Evolutionary conservation across 108 stramenopile species (phyloP).

Genomic region (Fragilariopsis cylindrus): DNA sequence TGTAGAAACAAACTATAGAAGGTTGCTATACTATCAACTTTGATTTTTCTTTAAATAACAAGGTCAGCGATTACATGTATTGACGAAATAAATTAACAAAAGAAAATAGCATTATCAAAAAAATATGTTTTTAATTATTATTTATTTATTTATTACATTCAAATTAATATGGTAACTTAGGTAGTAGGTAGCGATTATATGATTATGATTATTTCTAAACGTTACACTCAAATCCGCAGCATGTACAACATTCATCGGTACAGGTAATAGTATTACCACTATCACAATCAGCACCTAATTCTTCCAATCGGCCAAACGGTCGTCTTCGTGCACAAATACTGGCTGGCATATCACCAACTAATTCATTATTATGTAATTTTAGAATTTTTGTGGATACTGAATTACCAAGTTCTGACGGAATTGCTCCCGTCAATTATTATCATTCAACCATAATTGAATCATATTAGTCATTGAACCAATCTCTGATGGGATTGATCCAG

Average conservation of each 20-base stretch:
- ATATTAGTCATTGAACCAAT: conserved; percentile 42
- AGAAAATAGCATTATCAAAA: too few relatives aligned
- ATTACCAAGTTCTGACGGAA: conserved; percentile 54
- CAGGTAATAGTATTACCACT: conserved; percentile 10
- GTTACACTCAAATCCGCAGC: conserved; percentile 30
- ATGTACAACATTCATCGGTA: conserved; percentile 28
- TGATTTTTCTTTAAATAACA: too few relatives aligned
- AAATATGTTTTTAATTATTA: too few relatives aligned
- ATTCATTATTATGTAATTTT: conserved; percentile 38
- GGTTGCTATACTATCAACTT: too few relatives aligned
- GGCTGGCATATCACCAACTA: conserved; percentile 42
- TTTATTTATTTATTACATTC: too few relatives aligned
- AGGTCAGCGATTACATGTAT: too few relatives aligned
- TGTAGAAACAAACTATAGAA: too few relatives aligned
- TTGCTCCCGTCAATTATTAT: conserved; percentile 55
- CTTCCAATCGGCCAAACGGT: conserved; percentile 32
- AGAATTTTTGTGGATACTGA: conserved; percentile 38
- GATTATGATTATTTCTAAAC: too few relatives aligned
- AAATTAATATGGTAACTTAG: too few relatives aligned
- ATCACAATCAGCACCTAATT: conserved; percentile 34
- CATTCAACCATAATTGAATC: conserved; percentile 47
- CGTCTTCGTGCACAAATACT: conserved; percentile 8
- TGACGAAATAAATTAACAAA: too few relatives aligned
- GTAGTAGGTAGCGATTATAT: too few relatives aligned
- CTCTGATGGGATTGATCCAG: conserved; percentile 36